Evolutionary conservation across 352 stramenopile genomes (phyloP).

Genomic region (Thraustotheca clavata): DNA sequence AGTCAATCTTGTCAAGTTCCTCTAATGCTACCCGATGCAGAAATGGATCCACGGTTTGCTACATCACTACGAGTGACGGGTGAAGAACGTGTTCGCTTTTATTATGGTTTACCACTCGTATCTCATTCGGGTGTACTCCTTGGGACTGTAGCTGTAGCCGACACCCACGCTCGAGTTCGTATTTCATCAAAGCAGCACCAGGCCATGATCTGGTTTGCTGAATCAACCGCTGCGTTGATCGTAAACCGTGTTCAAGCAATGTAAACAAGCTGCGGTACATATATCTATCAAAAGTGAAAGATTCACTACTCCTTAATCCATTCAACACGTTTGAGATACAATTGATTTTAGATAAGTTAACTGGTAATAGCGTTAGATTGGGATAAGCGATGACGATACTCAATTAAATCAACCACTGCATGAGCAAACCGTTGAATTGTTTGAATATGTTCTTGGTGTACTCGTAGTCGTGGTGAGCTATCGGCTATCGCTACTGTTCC

Average conservation of each 20-base stretch:
- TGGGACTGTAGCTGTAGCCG: conserved; percentile 17
- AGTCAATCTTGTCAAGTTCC: conserved; percentile 12
- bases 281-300: neutral
- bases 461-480: conserved; percentile 5
- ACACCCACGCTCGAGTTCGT: conserved; percentile 12
- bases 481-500: conserved; percentile 4
- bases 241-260: neutral
- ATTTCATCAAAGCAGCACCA: conserved; percentile 5
- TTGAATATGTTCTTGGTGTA: conserved; percentile 1
- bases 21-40: conserved; percentile 16
- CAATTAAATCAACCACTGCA: neutral
- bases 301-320: neutral
- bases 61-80: conserved; percentile 7
- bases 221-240: neutral
- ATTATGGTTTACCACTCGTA: conserved; percentile 21
- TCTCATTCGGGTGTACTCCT: conserved; percentile 7
- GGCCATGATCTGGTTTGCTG: conserved; percentile 10
- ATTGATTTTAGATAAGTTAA: neutral
- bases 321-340: neutral
- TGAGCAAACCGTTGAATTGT: conserved; percentile 7
- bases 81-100: conserved; percentile 17
- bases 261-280: neutral
- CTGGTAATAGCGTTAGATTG: neutral
- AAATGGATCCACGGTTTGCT: conserved; percentile 13
- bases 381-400: neutral